phyloP scores from a whole-genome alignment of 805 yeast genomes.

The Teunomyces cretensis region DNA sequence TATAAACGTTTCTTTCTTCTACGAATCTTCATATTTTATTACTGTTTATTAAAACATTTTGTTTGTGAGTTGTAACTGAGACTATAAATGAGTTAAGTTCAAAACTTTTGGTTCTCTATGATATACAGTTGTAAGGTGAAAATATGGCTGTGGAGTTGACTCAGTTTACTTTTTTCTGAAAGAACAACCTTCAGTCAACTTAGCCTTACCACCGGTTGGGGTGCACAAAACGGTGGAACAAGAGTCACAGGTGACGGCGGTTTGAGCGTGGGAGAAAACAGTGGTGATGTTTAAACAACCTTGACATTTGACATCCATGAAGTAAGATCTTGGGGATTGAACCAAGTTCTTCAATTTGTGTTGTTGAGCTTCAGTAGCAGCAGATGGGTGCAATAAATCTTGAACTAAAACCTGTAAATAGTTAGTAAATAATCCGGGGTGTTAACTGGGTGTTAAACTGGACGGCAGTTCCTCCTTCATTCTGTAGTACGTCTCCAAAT shows the following conservation, averaged over 20 bases:
- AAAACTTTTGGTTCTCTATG: conserved; percentile 2
- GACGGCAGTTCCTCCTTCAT: neutral
- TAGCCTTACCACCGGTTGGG: conserved; percentile 99
- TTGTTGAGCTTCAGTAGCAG: conserved; percentile 93
- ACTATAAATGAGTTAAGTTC: conserved; percentile 1
- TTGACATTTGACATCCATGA: conserved; percentile 99
- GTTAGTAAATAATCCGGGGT: conserved; percentile 9
- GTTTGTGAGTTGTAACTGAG: conserved; percentile 1
- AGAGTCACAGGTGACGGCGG: conserved; percentile 98
- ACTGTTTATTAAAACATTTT: conserved; percentile 2
- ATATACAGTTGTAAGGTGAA: neutral
- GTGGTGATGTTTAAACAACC: conserved; percentile 99
- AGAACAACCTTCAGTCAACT: conserved; percentile 98
- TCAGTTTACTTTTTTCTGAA: conserved; percentile 91
- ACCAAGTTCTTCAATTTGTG: conserved; percentile 98
- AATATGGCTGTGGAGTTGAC: conserved; percentile 2
- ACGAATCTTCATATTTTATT: neutral
- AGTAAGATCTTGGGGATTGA: conserved; percentile 97
- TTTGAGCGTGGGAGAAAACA: conserved; percentile 99
- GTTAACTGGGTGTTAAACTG: neutral
- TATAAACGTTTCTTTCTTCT: neutral
- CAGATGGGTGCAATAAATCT: conserved; percentile 97
- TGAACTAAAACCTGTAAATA: conserved; percentile 85
- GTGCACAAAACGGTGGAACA: conserved; percentile 98
- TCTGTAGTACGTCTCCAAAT: neutral